Evolutionary conservation across 257 asterid species (phyloP).

Genomic region (Nicotiana otophora): DNA sequence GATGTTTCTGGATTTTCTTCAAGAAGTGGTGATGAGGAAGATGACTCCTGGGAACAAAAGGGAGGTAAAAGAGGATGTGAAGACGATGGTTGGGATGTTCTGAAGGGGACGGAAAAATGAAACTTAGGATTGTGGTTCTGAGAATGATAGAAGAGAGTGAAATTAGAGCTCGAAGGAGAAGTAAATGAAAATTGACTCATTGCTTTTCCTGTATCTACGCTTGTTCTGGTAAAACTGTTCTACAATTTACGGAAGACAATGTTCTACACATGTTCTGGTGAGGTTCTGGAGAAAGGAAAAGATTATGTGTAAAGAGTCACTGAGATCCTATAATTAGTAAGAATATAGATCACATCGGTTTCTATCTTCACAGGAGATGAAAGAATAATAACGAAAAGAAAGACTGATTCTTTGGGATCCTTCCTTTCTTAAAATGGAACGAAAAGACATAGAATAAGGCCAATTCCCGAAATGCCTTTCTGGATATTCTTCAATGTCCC

Average conservation of each 20-base stretch:
- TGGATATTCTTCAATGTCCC: too few relatives aligned
- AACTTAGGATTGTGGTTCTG: conserved; percentile 41
- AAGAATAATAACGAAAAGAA: not conserved
- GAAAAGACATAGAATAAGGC: too few relatives aligned
- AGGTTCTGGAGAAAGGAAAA: not conserved
- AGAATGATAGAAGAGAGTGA: conserved; percentile 44
- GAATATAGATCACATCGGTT: not conserved
- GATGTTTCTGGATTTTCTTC: conserved; percentile 49
- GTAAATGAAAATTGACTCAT: conserved; percentile 54
- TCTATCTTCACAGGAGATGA: not conserved
- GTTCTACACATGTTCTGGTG: not conserved
- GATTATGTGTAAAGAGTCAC: not conserved
- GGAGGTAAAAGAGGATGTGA: conserved; percentile 30
- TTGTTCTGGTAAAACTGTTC: not conserved
- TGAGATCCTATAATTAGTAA: not conserved
- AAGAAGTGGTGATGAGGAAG: conserved; percentile 46
- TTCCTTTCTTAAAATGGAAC: too few relatives aligned
- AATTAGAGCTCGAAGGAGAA: conserved; percentile 57
- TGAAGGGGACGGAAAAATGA: conserved; percentile 33
- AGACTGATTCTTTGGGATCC: too few relatives aligned
- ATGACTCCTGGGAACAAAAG: conserved; percentile 44
- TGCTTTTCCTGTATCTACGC: not conserved
- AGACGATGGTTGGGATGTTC: conserved; percentile 27
- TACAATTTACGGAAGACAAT: not conserved
- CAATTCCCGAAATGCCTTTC: too few relatives aligned